phyloP scores from a whole-genome alignment of 208 protist species.

The Balamuthia mandrillaris region DNA sequence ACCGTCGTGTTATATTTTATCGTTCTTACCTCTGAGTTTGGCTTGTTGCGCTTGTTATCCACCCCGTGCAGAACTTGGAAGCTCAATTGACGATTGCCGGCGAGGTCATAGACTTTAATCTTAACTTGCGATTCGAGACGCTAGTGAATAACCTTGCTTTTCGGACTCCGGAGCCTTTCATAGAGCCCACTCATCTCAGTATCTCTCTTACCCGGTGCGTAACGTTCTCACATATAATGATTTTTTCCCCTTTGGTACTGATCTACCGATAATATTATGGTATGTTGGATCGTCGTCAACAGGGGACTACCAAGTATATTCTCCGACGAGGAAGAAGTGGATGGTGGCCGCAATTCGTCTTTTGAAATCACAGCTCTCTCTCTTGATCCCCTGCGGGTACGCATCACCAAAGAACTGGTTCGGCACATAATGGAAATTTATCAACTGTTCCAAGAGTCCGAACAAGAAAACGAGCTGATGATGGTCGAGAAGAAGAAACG shows the following conservation, averaged over 20 bases:
- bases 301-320: background rate
- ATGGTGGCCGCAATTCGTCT: background rate
- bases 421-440: constrained; percentile 20
- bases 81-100: background rate
- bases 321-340: background rate
- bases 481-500: no score
- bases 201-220: background rate
- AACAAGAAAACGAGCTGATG: no score
- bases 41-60: background rate
- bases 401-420: background rate
- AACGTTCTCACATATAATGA: no score
- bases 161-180: constrained; percentile 1
- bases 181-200: background rate
- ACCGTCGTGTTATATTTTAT: background rate
- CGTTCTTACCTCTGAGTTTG: background rate
- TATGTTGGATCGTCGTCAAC: background rate
- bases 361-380: background rate
- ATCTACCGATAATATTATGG: background rate
- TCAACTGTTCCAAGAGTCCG: background rate
- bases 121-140: background rate
- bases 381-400: background rate
- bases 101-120: background rate
- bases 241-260: background rate
- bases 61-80: constrained; percentile 10
- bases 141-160: constrained; percentile 13